Evolutionary conservation across 1,284 basidiomycete genomes (phyloP), one percentile per base, ranked within the genome.

Genomic region (Tremellales sp.): DNA sequence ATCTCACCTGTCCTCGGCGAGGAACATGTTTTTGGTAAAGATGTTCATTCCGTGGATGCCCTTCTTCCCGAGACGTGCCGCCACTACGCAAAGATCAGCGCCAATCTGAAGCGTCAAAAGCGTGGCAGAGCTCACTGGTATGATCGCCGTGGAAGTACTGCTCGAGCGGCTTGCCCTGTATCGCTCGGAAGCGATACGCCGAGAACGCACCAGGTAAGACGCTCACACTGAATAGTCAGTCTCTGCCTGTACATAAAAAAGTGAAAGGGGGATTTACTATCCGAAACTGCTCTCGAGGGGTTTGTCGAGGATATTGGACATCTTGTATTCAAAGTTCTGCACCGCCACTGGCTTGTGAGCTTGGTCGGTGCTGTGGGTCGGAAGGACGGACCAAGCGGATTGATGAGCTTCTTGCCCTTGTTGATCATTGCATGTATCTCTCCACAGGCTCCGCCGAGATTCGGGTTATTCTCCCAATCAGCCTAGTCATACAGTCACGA

Each of bases 101-200:
- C 41, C n/a, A 21, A 24, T 27, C 25, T 10, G 23, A 13, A 8
- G 7, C 5, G 10, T 31, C 21, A 13, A 29, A 25, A 26, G 6
- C 10, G 12, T 7, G 31, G 29, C 10, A 8, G 8, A 31, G 64
- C 71, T 47, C 43, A 75, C 72, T 62, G 1, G 89, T 91, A 71
- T 97, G 92, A 69, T 98, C 94, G 62, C 94, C 94, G 65, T 97
- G 93, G 80, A 97, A 97, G 77, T 97, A 97, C 71, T 97, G 93
- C 65, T 94, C 87, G 23, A 98, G 80, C 4, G 94, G 93, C 8
- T 88, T 80, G 2, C 94, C 94, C 55, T 85, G 83, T 61, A 98
- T 92, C 22, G 96, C 93, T 22, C 86, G 82, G 75, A 77, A 97
- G 25, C 90, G 83, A 70, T 97, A 97, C 5, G 91, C 91, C 6